These are phyloP conservation scores for Tylopilus intermedius DNA, from an alignment of 768 basidiomycete species.

Conservation along the genomic window DNA sequence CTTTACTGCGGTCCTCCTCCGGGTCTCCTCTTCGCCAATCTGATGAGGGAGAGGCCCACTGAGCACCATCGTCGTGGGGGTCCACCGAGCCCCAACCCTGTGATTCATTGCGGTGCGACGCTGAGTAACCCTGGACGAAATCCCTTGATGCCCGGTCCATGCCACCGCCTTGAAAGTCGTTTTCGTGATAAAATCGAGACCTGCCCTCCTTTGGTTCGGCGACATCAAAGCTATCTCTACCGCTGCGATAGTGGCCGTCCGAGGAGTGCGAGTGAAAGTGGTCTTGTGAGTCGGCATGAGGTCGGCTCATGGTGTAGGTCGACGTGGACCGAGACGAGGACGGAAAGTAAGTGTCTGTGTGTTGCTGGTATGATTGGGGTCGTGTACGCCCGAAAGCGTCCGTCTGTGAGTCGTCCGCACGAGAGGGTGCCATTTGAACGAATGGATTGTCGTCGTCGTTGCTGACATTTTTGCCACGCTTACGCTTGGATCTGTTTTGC, in stretches of 20 bases:
- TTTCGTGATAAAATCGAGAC: slow-evolving; percentile 36
- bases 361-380: slow-evolving; percentile 36
- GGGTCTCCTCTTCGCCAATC: slow-evolving; percentile 38
- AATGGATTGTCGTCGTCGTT: slow-evolving; percentile 42
- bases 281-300: slow-evolving; percentile 45
- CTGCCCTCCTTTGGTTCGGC: slow-evolving; percentile 44
- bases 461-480: slow-evolving; percentile 47
- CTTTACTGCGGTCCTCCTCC: slow-evolving; percentile 36
- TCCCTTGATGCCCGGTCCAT: slow-evolving; percentile 46
- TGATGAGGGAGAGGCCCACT: slow-evolving; percentile 41
- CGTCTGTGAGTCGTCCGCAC: slow-evolving; percentile 47
- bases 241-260: slow-evolving; percentile 48
- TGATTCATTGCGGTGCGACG: slow-evolving; percentile 45
- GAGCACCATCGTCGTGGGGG: slow-evolving; percentile 38
- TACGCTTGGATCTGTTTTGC: slow-evolving; percentile 43
- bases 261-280: slow-evolving; percentile 34
- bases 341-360: slow-evolving; percentile 43
- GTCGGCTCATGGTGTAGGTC: slow-evolving; percentile 46
- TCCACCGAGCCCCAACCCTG: slow-evolving; percentile 39
- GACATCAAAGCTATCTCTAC: slow-evolving; percentile 47
- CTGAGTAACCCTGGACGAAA: slow-evolving; percentile 41
- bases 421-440: slow-evolving; percentile 39
- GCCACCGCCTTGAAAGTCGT: slow-evolving; percentile 36
- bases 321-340: slow-evolving; percentile 41
- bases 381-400: slow-evolving; percentile 53